A percentile compares a stretch with the other conserved stretches of the same genome.
Conservation (phyloP, 2,329 filamentous ascomycete species). For the Diplodia sapinea region DNA sequence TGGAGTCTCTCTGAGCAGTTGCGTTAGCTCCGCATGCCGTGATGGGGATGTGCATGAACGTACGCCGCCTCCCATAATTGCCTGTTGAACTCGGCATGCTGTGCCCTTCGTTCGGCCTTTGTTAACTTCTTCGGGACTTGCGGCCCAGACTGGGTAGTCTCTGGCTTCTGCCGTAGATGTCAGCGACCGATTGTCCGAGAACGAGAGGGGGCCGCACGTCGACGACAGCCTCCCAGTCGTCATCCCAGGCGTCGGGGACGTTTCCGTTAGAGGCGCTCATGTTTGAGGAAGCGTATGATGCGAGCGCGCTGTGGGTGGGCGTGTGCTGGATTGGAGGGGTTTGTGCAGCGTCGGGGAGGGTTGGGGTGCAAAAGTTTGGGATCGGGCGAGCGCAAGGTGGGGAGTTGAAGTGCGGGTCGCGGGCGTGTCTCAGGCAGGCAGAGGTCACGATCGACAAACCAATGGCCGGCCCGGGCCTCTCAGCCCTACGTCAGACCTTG, state of each 20-base stretch:
- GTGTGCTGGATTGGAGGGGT: not conserved
- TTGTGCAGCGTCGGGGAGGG: not conserved
- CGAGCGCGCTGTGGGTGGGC: not conserved
- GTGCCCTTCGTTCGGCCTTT: slow-evolving; percentile 77
- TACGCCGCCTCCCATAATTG: slow-evolving; percentile 91
- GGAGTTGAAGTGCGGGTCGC: slow-evolving; percentile 27
- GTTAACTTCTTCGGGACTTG: slow-evolving; percentile 61
- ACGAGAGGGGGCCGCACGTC: slow-evolving; percentile 59
- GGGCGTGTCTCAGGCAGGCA: slow-evolving; percentile 16
- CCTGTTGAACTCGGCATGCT: slow-evolving; percentile 82
- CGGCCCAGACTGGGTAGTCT: slow-evolving; percentile 45
- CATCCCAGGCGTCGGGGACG: slow-evolving; percentile 75
- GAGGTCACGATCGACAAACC: slow-evolving; percentile 15
- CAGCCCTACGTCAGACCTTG: slow-evolving; percentile 23
- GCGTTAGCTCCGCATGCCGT: slow-evolving; percentile 34
- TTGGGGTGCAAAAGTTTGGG: not conserved
- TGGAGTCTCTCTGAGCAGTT: slow-evolving; percentile 64
- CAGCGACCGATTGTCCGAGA: slow-evolving; percentile 24
- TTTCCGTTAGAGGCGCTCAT: slow-evolving; percentile 14
- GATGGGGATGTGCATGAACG: slow-evolving; percentile 39
- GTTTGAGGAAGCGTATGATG: not conserved
- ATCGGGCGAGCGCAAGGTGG: slow-evolving; percentile 2
- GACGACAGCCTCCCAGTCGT: slow-evolving; percentile 84
- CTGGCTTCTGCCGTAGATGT: slow-evolving; percentile 41
- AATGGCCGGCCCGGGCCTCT: slow-evolving; percentile 26